These are phyloP conservation scores for Elaphomyces granulatus DNA, from an alignment of 495 filamentous ascomycete genomes.

Conservation along the genomic window DNA sequence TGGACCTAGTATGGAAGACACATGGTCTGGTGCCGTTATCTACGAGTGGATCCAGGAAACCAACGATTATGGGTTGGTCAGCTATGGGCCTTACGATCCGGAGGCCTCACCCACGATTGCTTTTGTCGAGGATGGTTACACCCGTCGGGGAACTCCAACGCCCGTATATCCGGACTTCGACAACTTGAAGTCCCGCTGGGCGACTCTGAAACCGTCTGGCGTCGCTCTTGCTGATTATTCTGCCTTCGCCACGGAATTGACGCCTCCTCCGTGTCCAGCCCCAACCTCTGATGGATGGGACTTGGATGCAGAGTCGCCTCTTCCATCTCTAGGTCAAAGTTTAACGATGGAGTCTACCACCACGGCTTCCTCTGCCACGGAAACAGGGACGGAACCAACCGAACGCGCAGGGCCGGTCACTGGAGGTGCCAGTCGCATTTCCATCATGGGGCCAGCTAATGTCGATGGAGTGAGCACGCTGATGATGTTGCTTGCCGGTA, in stretches of 20 bases:
- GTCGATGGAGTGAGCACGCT: neutral
- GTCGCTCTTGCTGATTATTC: conserved; percentile 49
- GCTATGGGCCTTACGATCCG: conserved; percentile 42
- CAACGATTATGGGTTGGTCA: conserved; percentile 75
- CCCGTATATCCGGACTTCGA: conserved; percentile 62
- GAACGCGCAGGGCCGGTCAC: too few relatives aligned
- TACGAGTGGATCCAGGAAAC: conserved; percentile 86
- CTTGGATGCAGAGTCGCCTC: conserved; percentile 48
- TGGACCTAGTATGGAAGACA: conserved; percentile 49
- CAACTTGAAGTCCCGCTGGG: conserved; percentile 68
- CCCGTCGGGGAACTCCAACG: conserved; percentile 55
- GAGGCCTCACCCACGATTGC: conserved; percentile 28
- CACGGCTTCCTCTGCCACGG: conserved; percentile 6
- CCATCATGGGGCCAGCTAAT: neutral
- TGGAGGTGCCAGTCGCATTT: neutral
- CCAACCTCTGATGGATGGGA: conserved; percentile 57
- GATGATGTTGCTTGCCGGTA: neutral
- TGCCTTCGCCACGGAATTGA: conserved; percentile 40
- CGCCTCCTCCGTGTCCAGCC: conserved; percentile 48
- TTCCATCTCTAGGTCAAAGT: conserved; percentile 51
- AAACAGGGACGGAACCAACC: too few relatives aligned
- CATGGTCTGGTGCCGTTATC: conserved; percentile 73
- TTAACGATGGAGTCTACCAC: conserved; percentile 9
- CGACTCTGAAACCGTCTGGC: conserved; percentile 52
- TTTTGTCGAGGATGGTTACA: conserved; percentile 47